Evolutionary conservation across 116 monocot species (phyloP).

Genomic region (Phalaenopsis hybrid): DNA sequence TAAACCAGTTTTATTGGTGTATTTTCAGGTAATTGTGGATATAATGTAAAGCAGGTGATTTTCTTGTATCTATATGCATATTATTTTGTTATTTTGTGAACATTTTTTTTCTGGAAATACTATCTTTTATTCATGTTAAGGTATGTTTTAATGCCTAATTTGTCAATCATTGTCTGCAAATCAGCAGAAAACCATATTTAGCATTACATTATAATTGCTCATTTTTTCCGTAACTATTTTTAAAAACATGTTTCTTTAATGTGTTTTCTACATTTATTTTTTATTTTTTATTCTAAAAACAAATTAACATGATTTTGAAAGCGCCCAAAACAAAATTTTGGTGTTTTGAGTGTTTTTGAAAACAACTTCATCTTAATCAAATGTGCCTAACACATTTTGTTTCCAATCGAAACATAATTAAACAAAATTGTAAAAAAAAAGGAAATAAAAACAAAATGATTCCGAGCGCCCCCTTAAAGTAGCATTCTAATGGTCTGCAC

Average conservation of each 20-base stretch:
- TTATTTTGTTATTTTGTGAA: not conserved
- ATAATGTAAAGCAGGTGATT: conserved; percentile 44
- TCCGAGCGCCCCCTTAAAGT: no score
- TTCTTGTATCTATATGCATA: not conserved
- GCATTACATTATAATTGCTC: not conserved
- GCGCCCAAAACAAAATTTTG: no score
- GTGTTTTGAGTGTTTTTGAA: no score
- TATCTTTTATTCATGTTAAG: not conserved
- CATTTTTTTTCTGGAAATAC: not conserved
- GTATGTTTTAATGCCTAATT: not conserved
- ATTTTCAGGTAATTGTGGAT: conserved; percentile 51
- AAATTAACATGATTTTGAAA: no score
- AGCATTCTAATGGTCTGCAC: not conserved
- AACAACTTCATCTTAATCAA: no score
- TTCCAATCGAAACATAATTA: no score
- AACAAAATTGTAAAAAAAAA: no score
- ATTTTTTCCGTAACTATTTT: not conserved
- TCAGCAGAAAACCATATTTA: not conserved
- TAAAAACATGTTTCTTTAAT: no score
- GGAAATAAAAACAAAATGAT: no score
- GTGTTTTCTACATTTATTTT: no score
- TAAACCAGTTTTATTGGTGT: conserved; percentile 8
- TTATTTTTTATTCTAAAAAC: no score
- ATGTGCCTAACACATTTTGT: no score
- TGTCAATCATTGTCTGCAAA: not conserved